These are phyloP conservation scores for Sporothrix schenckii DNA, from an alignment of 2,329 filamentous ascomycete genomes.

Conservation along the genomic window DNA sequence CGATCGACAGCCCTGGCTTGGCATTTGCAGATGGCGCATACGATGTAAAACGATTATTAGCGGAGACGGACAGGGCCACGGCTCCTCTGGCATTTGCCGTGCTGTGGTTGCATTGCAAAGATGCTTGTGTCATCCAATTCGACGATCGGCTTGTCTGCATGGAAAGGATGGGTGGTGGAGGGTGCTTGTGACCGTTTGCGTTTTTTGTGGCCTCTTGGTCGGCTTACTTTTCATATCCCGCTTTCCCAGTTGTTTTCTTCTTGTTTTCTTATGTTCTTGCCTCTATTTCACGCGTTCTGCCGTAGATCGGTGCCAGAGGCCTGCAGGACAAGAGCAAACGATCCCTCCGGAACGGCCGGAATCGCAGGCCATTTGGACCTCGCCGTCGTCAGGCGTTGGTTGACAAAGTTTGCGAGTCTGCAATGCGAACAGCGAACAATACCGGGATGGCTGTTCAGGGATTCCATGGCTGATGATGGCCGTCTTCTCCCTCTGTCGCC, in stretches of 20 bases:
- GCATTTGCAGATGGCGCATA: background rate
- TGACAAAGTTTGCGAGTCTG: background rate
- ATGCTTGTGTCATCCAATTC: background rate
- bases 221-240: background rate
- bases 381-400: constrained; percentile 17
- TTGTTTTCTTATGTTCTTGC: background rate
- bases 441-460: no score
- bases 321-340: background rate
- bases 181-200: constrained; percentile 16
- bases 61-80: background rate
- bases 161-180: background rate
- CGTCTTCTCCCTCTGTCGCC: background rate
- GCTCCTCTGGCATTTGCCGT: constrained; percentile 24
- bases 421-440: background rate
- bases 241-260: no score
- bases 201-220: background rate
- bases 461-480: background rate
- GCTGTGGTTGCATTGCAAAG: constrained; percentile 2
- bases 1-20: constrained; percentile 10
- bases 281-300: background rate
- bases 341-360: constrained; percentile 4
- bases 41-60: background rate
- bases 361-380: background rate
- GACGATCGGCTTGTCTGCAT: background rate
- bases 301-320: background rate